Base-by-base conservation (phyloP, 495 filamentous ascomycete species). In the Hypoxylon fuscum region DNA sequence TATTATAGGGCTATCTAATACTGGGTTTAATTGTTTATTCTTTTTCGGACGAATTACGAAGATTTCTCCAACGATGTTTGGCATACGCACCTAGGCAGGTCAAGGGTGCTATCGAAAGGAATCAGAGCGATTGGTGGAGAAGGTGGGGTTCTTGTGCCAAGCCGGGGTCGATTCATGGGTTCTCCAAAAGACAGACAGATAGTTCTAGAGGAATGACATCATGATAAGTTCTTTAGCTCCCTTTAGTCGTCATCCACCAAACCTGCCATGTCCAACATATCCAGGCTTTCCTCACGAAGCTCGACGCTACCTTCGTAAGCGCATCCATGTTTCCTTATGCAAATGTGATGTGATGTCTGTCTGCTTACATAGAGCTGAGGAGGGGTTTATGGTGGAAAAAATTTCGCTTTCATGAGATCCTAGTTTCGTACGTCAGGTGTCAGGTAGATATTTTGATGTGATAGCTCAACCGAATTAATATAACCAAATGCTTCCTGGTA, bases 191-290 rank as follows among this genome's bases (percentile, higher is more conserved):
- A 27, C 25, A 27, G 35, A 15, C 35, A 14, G 11, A 34, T 6
- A 60, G 32, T 23, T 48, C 44, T 56, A 44, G 45, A 55, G 25
- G 50, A 55, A 65, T 66, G 62, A 66, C 62, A 56, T 66, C 62
- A 66, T 60, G 50, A 60, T 42, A 15, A n/a, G 32, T 56, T 59
- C 40, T 35, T 43, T 60, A 60, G 46, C 40, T 56, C 40, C 15
- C 25, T 21, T 47, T 34, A 51, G 51, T 60, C 62, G 51, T 66
- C 62, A 66, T 51, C 51, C 22, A n/a, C 37, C 47, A 31, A 2
- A 35, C 11, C 32, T 35, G 12, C 4, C 32, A 27, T 27, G 25
- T 8, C 25, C 25, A 8, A 8, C n/a, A n/a, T 31, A 31, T 31
- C 27, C 4, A 31, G 27, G 5, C 31, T 34, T 2, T 38, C 12